Percentiles rank a stretch among this genome's conserved stretches.
Conservation (phyloP, 2,329 filamentous ascomycete genomes). For the Xylaria sp. region DNA sequence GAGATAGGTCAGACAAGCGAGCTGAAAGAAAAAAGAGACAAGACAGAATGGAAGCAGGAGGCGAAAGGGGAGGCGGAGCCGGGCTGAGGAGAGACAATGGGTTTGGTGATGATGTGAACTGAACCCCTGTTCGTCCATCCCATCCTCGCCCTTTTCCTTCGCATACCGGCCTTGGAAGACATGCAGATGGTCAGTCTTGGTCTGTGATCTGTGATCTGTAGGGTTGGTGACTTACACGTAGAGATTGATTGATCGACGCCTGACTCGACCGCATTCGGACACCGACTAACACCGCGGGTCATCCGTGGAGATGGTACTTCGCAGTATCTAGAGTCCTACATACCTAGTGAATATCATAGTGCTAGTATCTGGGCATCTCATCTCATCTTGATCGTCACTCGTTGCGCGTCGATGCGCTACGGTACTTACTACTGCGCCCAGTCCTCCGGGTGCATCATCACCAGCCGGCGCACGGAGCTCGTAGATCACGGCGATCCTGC, state of each 20-base stretch:
- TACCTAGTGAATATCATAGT: too few species aligned
- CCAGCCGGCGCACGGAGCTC: constrained; percentile 1
- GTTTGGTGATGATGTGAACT: not conserved
- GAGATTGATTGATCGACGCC: not conserved
- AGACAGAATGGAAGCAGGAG: not conserved
- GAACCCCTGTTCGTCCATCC: constrained; percentile 5
- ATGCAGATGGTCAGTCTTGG: too few species aligned
- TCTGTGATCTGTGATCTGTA: too few species aligned
- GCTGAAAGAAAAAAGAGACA: constrained; percentile 9
- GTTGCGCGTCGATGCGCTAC: too few species aligned
- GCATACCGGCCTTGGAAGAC: not conserved
- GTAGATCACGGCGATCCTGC: too few species aligned
- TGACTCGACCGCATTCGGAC: not conserved
- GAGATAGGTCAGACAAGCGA: constrained; percentile 9
- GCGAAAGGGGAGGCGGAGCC: constrained; percentile 15
- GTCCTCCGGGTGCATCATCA: constrained; percentile 6
- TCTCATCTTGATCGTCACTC: too few species aligned
- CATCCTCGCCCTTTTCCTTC: not conserved
- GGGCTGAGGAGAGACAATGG: constrained; percentile 14
- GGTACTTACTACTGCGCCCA: too few species aligned
- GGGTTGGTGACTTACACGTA: too few species aligned
- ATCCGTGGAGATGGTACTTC: too few species aligned
- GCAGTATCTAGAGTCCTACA: too few species aligned
- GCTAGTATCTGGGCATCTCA: too few species aligned
- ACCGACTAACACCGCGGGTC: not conserved